These are phyloP conservation scores for Juncus inflexus DNA, from an alignment of 176 grass and related monocot species.

Conservation along the genomic window DNA sequence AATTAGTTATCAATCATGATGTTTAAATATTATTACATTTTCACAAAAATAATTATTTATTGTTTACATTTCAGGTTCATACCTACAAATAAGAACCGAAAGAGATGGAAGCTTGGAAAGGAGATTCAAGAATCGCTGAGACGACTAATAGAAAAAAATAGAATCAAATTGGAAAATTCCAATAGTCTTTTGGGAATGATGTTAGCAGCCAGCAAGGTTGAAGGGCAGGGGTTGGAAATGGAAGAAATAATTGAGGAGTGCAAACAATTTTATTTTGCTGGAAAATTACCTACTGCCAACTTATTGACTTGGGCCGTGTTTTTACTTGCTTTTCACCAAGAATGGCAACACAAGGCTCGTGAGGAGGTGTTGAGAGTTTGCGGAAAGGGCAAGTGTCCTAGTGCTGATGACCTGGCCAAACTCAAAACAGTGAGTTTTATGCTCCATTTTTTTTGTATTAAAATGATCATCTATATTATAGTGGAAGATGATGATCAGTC, in stretches of 20 bases:
- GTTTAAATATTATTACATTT: no score
- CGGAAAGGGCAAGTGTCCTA: constrained; percentile 34
- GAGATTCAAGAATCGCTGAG: constrained; percentile 45
- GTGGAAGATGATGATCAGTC: no score
- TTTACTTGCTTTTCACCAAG: constrained; percentile 60
- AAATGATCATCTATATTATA: no score
- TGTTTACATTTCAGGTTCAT: constrained; percentile 45
- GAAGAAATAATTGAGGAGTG: constrained; percentile 80
- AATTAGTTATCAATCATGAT: no score
- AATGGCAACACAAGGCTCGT: constrained; percentile 60
- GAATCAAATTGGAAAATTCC: constrained; percentile 44
- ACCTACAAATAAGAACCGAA: constrained; percentile 62
- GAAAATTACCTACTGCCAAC: constrained; percentile 69
- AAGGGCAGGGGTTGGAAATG: constrained; percentile 48
- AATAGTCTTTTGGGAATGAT: constrained; percentile 65
- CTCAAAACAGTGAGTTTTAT: constrained; percentile 56
- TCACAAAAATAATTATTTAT: neutral
- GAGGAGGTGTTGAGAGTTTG: constrained; percentile 50
- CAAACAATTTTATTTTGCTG: constrained; percentile 65
- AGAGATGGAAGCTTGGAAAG: constrained; percentile 35
- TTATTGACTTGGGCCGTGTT: constrained; percentile 62
- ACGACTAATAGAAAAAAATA: constrained; percentile 53
- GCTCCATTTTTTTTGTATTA: no score
- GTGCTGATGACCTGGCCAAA: constrained; percentile 31
- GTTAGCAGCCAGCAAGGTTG: constrained; percentile 47